Base-by-base conservation (phyloP, 257 asterid species). In the Plectranthus barbatus region DNA sequence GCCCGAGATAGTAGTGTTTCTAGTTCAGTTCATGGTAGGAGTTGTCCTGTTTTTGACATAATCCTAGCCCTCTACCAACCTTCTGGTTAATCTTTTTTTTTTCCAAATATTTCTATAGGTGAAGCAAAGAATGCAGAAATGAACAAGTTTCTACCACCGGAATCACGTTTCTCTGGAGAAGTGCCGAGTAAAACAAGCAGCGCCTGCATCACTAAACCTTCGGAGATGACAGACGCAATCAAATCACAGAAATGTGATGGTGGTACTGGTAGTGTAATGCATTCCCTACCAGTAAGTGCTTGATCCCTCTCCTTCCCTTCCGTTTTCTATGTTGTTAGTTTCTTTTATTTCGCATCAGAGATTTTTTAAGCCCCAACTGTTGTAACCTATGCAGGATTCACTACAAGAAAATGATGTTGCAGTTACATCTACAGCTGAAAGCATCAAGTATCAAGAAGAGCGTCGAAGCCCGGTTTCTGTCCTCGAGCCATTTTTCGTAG, bases 381-480 rank as follows among this genome's bases (percentile, higher is more conserved):
- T 64, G 68, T 14, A 13, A 55, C 29, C 19, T 61, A n/a, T 31
- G 57, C 64, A 79, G 86, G 80, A 70, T 52, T 76, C 76, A n/a
- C 72, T 56, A 46, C 59, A 83, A 17, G 82, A 75, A 47, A 70
- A 69, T 44, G 86, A 80, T 75, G n/a, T n/a, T n/a, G 75, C 64
- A 9, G 62, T 24, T 11, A 45, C 76, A 55, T 85, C 83, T 39
- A 59, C 24, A 52, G 74, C 60, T 18, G 71, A 78, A 49, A 60
- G 60, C 62, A 56, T 58, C 48, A 86, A 82, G 62, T 65, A 74
- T 72, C 83, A 76, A 77, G 90, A 75, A 71, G 95, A 83, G 69
- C 84, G 81, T 67, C 82, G 62, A 53, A 91, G 95, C 79, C 97
- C 97, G 6, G 82, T 84, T 56, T 91, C 97, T 42, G 97, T 91